These are phyloP conservation scores for Eudorina sp. DNA, from an alignment of 139 green algal genomes.

Conservation along the genomic window DNA sequence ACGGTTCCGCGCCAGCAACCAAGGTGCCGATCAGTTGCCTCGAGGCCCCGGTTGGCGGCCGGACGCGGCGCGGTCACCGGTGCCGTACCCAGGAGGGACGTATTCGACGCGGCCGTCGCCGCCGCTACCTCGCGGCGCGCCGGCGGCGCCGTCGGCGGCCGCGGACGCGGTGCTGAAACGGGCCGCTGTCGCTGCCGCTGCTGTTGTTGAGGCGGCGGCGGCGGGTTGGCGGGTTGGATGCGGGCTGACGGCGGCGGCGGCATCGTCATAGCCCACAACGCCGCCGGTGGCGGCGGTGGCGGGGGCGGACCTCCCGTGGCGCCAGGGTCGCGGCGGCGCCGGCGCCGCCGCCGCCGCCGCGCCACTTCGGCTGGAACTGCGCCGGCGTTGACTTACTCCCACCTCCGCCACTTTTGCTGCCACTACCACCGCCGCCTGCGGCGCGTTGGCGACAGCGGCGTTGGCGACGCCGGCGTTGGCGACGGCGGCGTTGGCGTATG, in stretches of 20 bases:
- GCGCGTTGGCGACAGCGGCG: too few species aligned
- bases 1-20: not conserved
- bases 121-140: too few species aligned
- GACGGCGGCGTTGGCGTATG: too few species aligned
- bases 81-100: too few species aligned
- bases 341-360: not conserved
- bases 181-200: not conserved
- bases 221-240: too few species aligned
- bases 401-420: not conserved
- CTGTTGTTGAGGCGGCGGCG: too few species aligned
- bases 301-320: not conserved
- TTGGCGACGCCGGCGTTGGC: not conserved
- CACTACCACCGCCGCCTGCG: not conserved
- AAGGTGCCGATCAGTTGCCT: not conserved
- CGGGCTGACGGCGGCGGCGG: too few species aligned
- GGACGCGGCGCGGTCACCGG: too few species aligned
- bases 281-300: not conserved
- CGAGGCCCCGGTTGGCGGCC: too few species aligned
- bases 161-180: not conserved
- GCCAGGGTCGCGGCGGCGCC: not conserved
- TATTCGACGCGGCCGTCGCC: too few species aligned
- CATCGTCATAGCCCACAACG: too few species aligned
- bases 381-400: not conserved
- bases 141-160: not conserved
- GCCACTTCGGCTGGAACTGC: slow-evolving; percentile 3